phyloP scores from a whole-genome alignment of 768 basidiomycete species.

The Obba rivulosa region DNA sequence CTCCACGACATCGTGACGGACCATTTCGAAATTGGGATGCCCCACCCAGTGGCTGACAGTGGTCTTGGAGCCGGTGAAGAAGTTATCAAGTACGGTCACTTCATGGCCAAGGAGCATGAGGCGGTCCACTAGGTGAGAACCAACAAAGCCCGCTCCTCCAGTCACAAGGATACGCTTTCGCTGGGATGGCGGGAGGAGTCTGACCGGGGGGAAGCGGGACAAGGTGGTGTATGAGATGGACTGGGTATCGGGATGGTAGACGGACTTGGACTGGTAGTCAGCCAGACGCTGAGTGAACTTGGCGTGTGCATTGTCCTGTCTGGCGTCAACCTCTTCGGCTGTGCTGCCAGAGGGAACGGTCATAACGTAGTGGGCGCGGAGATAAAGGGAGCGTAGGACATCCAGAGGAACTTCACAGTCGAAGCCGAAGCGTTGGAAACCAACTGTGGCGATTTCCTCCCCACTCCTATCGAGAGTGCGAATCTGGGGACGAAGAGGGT shows the following conservation, averaged over 20 bases:
- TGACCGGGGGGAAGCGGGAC: slow-evolving; percentile 90
- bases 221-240: slow-evolving; percentile 91
- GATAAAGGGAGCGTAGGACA: slow-evolving; percentile 80
- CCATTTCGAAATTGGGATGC: slow-evolving; percentile 98
- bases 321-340: slow-evolving; percentile 24
- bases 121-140: slow-evolving; percentile 95
- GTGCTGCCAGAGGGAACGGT: slow-evolving; percentile 34
- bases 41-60: slow-evolving; percentile 95
- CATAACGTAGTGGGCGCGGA: slow-evolving; percentile 72
- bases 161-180: slow-evolving; percentile 93
- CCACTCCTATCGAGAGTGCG: slow-evolving; percentile 71
- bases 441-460: slow-evolving; percentile 71
- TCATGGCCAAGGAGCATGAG: slow-evolving; percentile 98
- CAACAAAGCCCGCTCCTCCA: slow-evolving; percentile 98
- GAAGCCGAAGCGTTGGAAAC: slow-evolving; percentile 84
- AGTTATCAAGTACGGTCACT: slow-evolving; percentile 96
- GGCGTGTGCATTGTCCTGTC: slow-evolving; percentile 36
- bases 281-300: slow-evolving; percentile 43
- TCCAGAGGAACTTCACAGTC: slow-evolving; percentile 80
- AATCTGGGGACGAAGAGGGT: slow-evolving; percentile 35
- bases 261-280: slow-evolving; percentile 77
- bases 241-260: slow-evolving; percentile 72
- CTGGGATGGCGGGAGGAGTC: slow-evolving; percentile 66
- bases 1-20: slow-evolving; percentile 95
- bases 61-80: slow-evolving; percentile 98